phyloP scores from a whole-genome alignment of 2,329 filamentous ascomycete species.

The Venturia nashicola region DNA sequence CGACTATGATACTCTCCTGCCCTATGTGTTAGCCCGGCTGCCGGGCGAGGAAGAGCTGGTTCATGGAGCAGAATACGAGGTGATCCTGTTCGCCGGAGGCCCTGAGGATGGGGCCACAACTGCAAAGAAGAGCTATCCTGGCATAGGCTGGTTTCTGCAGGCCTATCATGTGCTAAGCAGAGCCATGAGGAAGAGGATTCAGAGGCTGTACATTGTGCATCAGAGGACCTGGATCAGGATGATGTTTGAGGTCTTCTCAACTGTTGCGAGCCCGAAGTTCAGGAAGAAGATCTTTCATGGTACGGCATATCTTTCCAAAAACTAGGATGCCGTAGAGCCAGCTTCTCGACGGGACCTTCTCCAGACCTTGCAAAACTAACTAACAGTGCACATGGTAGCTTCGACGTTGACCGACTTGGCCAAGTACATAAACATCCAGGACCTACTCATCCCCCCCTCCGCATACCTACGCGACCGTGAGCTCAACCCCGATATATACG shows the following conservation, averaged over 20 bases:
- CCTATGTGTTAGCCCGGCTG: conserved; percentile 42
- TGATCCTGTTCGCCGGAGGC: conserved; percentile 46
- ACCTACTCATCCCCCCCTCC: conserved; percentile 40
- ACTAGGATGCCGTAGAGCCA: not conserved
- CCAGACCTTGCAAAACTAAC: not conserved
- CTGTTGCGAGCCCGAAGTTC: conserved; percentile 45
- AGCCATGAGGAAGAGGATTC: conserved; percentile 42
- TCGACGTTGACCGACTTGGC: conserved; percentile 37
- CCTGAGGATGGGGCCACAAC: conserved; percentile 30
- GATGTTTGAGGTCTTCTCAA: conserved; percentile 43
- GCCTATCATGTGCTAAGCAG: conserved; percentile 43
- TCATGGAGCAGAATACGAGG: conserved; percentile 41
- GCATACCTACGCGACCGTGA: conserved; percentile 43
- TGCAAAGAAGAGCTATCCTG: conserved; percentile 35
- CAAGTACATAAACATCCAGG: conserved; percentile 38
- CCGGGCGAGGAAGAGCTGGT: conserved; percentile 44
- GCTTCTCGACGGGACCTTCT: not conserved
- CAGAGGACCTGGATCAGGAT: conserved; percentile 45
- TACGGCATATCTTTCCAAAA: conserved; percentile 16
- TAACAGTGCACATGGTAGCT: conserved; percentile 22
- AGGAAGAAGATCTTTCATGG: conserved; percentile 44
- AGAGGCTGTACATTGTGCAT: conserved; percentile 45
- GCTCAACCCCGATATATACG: conserved; percentile 34
- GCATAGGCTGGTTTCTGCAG: conserved; percentile 45
- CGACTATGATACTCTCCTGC: conserved; percentile 42